Evolutionary conservation across 2,329 filamentous ascomycete genomes (phyloP).

Genomic region (Coniochaeta prunicola): DNA sequence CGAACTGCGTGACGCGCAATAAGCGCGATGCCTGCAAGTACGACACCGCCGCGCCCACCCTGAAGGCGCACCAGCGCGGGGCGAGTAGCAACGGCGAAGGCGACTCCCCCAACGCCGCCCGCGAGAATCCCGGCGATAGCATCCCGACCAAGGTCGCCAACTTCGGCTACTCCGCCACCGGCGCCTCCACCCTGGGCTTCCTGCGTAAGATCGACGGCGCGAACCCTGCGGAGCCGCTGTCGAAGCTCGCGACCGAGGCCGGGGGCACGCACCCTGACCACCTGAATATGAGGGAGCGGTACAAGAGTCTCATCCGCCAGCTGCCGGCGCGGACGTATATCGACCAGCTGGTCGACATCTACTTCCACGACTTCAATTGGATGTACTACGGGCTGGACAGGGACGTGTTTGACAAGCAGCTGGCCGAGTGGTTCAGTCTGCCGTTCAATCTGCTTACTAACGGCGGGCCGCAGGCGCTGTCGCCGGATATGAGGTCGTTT

Average conservation of each 20-base stretch:
- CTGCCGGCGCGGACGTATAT: constrained; percentile 47
- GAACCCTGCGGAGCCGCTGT: constrained; percentile 25
- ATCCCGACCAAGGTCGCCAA: constrained; percentile 36
- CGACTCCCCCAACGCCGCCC: not conserved
- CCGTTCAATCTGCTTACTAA: constrained; percentile 43
- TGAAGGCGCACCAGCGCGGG: constrained; percentile 21
- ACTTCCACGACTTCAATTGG: constrained; percentile 52
- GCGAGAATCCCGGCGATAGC: constrained; percentile 18
- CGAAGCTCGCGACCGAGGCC: constrained; percentile 19
- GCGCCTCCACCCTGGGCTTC: constrained; percentile 46
- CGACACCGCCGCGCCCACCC: constrained; percentile 41
- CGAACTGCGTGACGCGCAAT: constrained; percentile 50
- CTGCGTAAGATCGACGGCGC: constrained; percentile 46
- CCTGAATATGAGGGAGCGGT: constrained; percentile 44
- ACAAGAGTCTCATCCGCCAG: constrained; percentile 50
- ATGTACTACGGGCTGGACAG: constrained; percentile 51
- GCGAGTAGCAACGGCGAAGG: constrained; percentile 13
- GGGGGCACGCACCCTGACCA: constrained; percentile 24
- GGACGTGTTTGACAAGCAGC: constrained; percentile 40
- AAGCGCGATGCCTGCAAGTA: constrained; percentile 51
- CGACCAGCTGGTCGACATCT: constrained; percentile 46
- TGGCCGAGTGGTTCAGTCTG: constrained; percentile 46
- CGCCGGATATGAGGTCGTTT: constrained; percentile 45
- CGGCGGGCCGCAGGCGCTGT: constrained; percentile 41
- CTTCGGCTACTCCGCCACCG: constrained; percentile 47